Conservation (phyloP, 768 basidiomycete genomes). For the Boletus huronensis region DNA sequence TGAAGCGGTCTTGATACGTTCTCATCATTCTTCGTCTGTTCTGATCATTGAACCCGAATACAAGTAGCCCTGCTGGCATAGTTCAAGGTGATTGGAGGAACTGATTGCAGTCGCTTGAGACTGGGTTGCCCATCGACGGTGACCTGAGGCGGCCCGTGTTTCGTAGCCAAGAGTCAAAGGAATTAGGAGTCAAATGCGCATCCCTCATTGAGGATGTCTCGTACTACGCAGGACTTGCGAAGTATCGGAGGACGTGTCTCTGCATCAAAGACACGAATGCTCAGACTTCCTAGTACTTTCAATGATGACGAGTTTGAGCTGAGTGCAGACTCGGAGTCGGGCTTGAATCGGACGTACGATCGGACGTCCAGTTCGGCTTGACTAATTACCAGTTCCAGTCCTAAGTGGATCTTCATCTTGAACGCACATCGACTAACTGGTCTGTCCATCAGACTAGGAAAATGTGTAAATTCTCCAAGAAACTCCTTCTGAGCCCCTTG, state of each 20-base stretch:
- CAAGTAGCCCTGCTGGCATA: neutral
- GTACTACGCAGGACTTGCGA: too few relatives aligned
- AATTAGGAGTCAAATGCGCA: neutral
- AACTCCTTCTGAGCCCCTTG: slow-evolving; percentile 8
- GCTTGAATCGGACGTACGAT: neutral
- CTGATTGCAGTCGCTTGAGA: neutral
- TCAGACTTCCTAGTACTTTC: neutral
- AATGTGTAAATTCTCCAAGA: slow-evolving; percentile 14
- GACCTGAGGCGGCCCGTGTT: neutral
- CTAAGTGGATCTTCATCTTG: neutral
- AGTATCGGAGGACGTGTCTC: neutral
- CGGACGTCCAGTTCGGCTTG: neutral
- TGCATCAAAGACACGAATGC: neutral
- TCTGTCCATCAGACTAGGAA: neutral
- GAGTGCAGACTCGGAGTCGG: neutral
- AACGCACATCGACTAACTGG: neutral
- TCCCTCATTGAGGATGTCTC: neutral
- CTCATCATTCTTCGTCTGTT: neutral
- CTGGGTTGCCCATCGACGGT: neutral
- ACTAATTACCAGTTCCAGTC: neutral
- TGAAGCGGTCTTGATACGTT: neutral
- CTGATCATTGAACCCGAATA: neutral
- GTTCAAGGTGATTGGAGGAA: neutral
- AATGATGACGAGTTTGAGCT: neutral
- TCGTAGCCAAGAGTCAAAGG: neutral